These are phyloP conservation scores for Entomophthora muscae DNA, from an alignment of 371 early-diverging fungal species.

Conservation along the genomic window DNA sequence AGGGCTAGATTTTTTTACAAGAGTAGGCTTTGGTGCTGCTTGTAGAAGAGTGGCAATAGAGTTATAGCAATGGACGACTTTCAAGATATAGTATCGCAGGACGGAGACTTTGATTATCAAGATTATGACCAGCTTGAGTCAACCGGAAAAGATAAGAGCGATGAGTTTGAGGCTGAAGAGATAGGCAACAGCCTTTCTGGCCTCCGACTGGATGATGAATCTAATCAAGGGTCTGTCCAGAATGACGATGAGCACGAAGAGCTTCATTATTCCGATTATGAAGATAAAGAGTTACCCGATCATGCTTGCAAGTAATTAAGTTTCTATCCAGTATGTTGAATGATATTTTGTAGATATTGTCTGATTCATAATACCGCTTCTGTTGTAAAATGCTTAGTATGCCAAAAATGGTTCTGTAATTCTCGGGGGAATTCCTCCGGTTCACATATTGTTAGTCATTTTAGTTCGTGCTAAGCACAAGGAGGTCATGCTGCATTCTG, in stretches of 20 bases:
- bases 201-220: not conserved
- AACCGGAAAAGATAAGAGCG: constrained; percentile 1
- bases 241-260: constrained; percentile 22
- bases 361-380: constrained; percentile 77
- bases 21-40: too few species aligned
- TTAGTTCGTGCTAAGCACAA: constrained; percentile 90
- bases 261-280: constrained; percentile 20
- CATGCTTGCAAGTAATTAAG: constrained; percentile 66
- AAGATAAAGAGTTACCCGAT: constrained; percentile 45
- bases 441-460: constrained; percentile 90
- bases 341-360: constrained; percentile 47
- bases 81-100: not conserved
- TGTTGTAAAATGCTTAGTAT: constrained; percentile 86
- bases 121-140: constrained; percentile 25
- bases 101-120: constrained; percentile 13
- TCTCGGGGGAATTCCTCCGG: constrained; percentile 79
- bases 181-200: constrained; percentile 19
- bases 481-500: constrained; percentile 80
- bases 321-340: not conserved
- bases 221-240: not conserved
- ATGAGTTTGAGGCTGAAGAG: constrained; percentile 11
- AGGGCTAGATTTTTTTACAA: too few species aligned
- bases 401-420: constrained; percentile 95
- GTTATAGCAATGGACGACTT: not conserved
- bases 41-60: too few species aligned